Conservation (phyloP, 257 asterid genomes). For the Agastache rugosa region DNA sequence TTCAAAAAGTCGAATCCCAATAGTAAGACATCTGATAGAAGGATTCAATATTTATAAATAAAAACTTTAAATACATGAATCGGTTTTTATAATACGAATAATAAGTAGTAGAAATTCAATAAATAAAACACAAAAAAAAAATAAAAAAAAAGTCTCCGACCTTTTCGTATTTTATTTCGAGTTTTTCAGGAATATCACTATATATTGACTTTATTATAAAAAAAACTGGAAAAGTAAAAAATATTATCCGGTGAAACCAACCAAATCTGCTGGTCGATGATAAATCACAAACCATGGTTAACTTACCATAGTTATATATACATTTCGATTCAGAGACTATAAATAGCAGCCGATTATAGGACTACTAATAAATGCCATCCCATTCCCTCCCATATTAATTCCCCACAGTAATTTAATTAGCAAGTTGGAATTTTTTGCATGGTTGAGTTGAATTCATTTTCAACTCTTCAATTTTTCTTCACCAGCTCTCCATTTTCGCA, state of each 20-base stretch:
- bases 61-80: too few species aligned
- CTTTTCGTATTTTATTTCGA: too few species aligned
- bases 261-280: slow-evolving; percentile 9
- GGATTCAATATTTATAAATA: too few species aligned
- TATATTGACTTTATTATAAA: background rate
- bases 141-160: too few species aligned
- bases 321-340: background rate
- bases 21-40: too few species aligned
- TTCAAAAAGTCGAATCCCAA: too few species aligned
- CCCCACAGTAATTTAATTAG: background rate
- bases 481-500: background rate
- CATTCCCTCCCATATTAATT: background rate
- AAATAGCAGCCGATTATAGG: background rate
- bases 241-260: slow-evolving; percentile 23
- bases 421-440: slow-evolving; percentile 22
- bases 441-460: slow-evolving; percentile 36
- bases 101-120: too few species aligned
- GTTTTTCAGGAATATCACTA: background rate
- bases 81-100: too few species aligned
- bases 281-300: slow-evolving; percentile 32
- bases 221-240: background rate
- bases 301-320: slow-evolving; percentile 13
- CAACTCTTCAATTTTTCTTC: slow-evolving; percentile 15
- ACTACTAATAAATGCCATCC: background rate
- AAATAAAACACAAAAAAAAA: too few species aligned